phyloP scores from a whole-genome alignment of 768 basidiomycete genomes.

The Trametes gibbosa region DNA sequence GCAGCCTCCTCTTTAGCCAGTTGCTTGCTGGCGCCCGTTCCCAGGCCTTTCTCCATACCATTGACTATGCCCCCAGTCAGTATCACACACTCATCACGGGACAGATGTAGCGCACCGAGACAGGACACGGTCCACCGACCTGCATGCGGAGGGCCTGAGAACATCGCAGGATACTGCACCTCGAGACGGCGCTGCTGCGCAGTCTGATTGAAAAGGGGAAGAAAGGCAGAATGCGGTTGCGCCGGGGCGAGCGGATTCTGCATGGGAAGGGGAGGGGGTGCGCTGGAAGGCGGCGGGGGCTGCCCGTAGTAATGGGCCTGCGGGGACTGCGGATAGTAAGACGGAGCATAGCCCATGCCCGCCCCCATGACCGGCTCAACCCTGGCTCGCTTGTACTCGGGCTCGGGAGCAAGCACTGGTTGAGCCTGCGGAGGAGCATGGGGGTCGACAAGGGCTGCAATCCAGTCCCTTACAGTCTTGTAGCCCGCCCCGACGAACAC shows the following conservation, averaged over 20 bases:
- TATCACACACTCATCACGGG: neutral
- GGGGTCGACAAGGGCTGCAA: constrained; percentile 50
- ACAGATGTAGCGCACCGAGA: constrained; percentile 49
- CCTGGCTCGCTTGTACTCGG: constrained; percentile 29
- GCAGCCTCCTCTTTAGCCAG: constrained; percentile 78
- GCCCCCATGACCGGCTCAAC: constrained; percentile 43
- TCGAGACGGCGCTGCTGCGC: constrained; percentile 62
- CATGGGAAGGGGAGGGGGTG: constrained; percentile 30
- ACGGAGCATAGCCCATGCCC: neutral
- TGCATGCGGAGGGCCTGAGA: constrained; percentile 66
- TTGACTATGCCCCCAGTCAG: constrained; percentile 45
- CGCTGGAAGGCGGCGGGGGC: constrained; percentile 31
- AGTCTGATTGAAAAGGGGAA: constrained; percentile 74
- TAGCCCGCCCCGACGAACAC: constrained; percentile 57
- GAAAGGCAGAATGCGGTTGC: constrained; percentile 60
- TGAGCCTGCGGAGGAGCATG: constrained; percentile 12
- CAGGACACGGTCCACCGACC: constrained; percentile 66
- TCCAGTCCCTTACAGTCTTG: constrained; percentile 50
- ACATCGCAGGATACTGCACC: constrained; percentile 58
- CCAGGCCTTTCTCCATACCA: constrained; percentile 64
- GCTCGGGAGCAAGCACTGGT: constrained; percentile 13
- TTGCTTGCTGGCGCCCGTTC: constrained; percentile 68
- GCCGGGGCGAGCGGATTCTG: constrained; percentile 61
- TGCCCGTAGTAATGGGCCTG: constrained; percentile 25
- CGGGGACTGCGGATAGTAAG: neutral